Evolutionary conservation across 352 stramenopile genomes (phyloP).

Genomic region (Pythium monospermum): DNA sequence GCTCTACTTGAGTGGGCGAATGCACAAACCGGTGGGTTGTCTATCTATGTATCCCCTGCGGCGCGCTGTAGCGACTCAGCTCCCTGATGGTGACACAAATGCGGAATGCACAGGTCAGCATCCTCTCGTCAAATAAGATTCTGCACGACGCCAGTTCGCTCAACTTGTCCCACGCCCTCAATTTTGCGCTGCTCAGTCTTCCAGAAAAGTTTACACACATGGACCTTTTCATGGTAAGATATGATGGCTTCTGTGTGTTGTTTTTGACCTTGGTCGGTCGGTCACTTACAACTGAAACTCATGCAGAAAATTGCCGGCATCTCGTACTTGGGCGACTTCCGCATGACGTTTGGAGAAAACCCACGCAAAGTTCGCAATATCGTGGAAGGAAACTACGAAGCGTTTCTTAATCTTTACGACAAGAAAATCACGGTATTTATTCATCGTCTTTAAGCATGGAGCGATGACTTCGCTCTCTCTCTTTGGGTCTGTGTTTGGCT

Average conservation of each 20-base stretch:
- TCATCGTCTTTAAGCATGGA: neutral
- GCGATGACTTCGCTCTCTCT: neutral
- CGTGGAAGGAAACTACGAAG: conserved; percentile 76
- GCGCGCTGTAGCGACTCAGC: neutral
- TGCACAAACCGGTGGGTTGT: conserved; percentile 86
- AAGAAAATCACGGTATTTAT: conserved; percentile 60
- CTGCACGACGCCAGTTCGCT: conserved; percentile 45
- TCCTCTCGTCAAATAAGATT: conserved; percentile 38
- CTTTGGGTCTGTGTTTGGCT: neutral
- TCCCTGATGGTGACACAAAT: too few relatives aligned
- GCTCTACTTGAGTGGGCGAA: conserved; percentile 82
- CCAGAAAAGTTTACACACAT: conserved; percentile 78
- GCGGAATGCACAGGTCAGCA: conserved; percentile 38
- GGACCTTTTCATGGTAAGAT: conserved; percentile 76
- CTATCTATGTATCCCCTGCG: neutral
- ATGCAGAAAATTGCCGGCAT: conserved; percentile 84
- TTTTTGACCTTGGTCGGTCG: too few relatives aligned
- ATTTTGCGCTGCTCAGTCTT: conserved; percentile 69
- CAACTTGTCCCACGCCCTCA: conserved; percentile 71
- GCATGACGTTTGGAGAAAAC: conserved; percentile 89
- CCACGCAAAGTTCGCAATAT: conserved; percentile 90
- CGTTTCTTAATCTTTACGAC: conserved; percentile 71
- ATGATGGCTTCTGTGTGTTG: neutral
- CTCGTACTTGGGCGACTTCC: conserved; percentile 87
- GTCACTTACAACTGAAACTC: too few relatives aligned